phyloP scores from a whole-genome alignment of 768 basidiomycete species.

The Clavulina sp. region DNA sequence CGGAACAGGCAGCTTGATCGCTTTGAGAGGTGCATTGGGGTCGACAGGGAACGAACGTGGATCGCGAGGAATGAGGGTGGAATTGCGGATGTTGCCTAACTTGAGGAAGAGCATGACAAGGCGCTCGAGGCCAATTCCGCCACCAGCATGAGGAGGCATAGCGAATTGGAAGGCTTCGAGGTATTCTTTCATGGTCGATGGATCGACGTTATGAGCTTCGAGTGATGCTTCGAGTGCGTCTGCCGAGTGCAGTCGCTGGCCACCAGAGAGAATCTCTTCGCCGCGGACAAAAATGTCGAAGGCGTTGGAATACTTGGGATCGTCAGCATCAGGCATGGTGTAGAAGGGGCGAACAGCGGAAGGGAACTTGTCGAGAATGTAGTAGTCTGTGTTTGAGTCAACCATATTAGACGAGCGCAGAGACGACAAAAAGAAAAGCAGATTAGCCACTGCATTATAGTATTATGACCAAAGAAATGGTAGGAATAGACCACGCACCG shows the following conservation, averaged over 20 bases:
- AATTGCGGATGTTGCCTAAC: constrained; percentile 83
- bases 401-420: too few relatives aligned
- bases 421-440: too few relatives aligned
- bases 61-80: constrained; percentile 88
- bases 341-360: constrained; percentile 91
- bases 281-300: constrained; percentile 99
- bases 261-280: constrained; percentile 96
- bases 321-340: constrained; percentile 91
- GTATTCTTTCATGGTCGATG: constrained; percentile 79
- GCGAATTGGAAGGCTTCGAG: constrained; percentile 88
- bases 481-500: too few relatives aligned
- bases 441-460: too few relatives aligned
- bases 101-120: constrained; percentile 78
- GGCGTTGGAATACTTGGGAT: constrained; percentile 76
- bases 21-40: neutral
- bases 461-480: too few relatives aligned
- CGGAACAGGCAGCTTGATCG: neutral
- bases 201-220: constrained; percentile 73
- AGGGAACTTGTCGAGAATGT: constrained; percentile 98
- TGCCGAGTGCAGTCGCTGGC: constrained; percentile 91
- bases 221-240: constrained; percentile 65
- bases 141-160: constrained; percentile 89
- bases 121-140: constrained; percentile 50
- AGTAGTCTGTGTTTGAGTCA: constrained; percentile 87
- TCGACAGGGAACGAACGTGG: constrained; percentile 43